Base-by-base conservation (phyloP, 73 alveolate species). In the Uronychia setigera region DNA sequence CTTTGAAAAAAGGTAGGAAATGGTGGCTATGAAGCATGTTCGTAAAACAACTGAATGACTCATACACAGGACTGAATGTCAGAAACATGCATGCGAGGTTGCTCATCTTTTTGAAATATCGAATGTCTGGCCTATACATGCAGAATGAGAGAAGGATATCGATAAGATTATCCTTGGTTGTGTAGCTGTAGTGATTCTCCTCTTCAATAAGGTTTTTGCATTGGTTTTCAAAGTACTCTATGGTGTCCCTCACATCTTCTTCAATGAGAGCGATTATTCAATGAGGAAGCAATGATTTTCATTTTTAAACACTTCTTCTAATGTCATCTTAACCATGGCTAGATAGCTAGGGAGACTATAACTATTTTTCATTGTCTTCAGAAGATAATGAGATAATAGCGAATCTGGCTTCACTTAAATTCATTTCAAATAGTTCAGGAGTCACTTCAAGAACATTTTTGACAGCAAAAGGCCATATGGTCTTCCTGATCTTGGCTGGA, bases 401-500 rank as follows among this genome's bases (percentile, higher is more conserved):
- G 26, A 5, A 46, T 46, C 32, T 28, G 29, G 81, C 9, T 26
- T 76, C 9, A 26, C 29, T 60, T 26, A 90, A 60, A 86, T 88
- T 83, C 28, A 94, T 95, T 80, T 93, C 88, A 79, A 92, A 95
- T 35, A 95, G 93, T 74, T 92, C 81, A 83, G 87, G 92, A 60
- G 97, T 78, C 34, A 96, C 86, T 78, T 95, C 95, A 31, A 94
- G 91, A 59, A 90, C 87, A 81, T 96, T 94, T 33, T 92, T 82
- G 79, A 96, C 91, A 59, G 94, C 94, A 74, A 94, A 59, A 34
- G 97, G 96, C 99, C 99, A 96, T 80, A 96, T 83, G 75, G 88
- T 94, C 78, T 92, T 90, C 82, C 99, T 96, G 67, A 95, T 80
- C 94, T 94, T 92, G 77, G 90, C 91, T 9, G 99, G 99, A 35